phyloP scores from a whole-genome alignment of 306 rosid species.

The Gleditsia sinensis region DNA sequence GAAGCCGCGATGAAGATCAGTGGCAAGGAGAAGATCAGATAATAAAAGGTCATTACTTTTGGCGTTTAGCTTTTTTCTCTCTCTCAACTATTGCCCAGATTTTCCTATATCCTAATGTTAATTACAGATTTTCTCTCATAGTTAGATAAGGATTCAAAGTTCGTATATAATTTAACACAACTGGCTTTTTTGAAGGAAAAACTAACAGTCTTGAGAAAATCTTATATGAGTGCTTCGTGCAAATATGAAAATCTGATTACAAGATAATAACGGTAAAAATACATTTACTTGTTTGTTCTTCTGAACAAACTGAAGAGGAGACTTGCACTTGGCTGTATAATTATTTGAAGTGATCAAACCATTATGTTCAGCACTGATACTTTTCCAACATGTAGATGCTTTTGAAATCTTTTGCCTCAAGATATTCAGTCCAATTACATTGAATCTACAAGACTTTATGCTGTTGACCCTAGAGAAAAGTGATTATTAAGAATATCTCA shows the following conservation, averaged over 20 bases:
- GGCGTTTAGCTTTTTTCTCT: neutral
- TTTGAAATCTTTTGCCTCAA: neutral
- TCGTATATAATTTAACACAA: too few species aligned
- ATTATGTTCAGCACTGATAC: neutral
- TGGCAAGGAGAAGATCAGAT: conserved; percentile 78
- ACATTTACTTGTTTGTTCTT: neutral
- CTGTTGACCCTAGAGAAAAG: neutral
- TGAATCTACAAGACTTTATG: neutral
- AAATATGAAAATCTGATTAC: neutral
- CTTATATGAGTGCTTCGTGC: neutral
- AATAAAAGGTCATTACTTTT: conserved; percentile 21
- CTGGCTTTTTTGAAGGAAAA: neutral
- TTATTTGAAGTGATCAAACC: conserved; percentile 15
- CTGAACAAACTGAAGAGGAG: neutral
- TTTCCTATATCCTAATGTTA: neutral
- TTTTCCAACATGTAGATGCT: neutral
- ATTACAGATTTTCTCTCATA: neutral
- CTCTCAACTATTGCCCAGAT: neutral
- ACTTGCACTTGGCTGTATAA: conserved; percentile 6
- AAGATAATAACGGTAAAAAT: neutral
- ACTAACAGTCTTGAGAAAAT: neutral
- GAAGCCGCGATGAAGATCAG: conserved; percentile 81
- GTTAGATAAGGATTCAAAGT: neutral
- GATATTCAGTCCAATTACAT: neutral
- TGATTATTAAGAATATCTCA: neutral